These are phyloP conservation scores for Monsonia emarginata DNA, from an alignment of 441 rosid genomes.

Conservation along the genomic window DNA sequence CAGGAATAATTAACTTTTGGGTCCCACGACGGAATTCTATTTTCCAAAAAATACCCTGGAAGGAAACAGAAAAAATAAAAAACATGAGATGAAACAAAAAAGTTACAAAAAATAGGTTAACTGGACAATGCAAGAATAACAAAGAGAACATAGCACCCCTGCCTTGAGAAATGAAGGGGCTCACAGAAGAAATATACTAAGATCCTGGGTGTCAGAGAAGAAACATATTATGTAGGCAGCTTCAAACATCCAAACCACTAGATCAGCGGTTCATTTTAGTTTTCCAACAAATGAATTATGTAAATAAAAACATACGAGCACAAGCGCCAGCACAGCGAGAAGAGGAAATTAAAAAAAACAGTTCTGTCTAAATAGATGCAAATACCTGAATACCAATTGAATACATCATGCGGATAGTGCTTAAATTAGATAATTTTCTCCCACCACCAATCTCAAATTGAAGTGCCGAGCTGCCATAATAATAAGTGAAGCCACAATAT, in stretches of 20 bases:
- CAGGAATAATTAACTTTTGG: constrained; percentile 81
- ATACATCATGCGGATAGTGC: constrained; percentile 69
- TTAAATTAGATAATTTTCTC: constrained; percentile 78
- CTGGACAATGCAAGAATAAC: neutral
- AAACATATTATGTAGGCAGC: neutral
- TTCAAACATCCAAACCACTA: neutral
- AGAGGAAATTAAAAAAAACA: neutral
- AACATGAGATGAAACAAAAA: constrained; percentile 1
- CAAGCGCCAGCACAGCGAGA: neutral
- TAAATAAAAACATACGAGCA: neutral
- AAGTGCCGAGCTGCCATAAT: constrained; percentile 54
- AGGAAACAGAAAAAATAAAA: constrained; percentile 16
- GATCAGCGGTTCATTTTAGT: neutral
- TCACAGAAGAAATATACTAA: too few relatives aligned
- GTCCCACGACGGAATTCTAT: constrained; percentile 76
- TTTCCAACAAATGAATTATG: neutral
- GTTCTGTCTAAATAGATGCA: neutral
- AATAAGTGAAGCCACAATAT: constrained; percentile 14
- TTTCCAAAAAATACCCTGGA: constrained; percentile 83
- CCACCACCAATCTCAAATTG: constrained; percentile 94
- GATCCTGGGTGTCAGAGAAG: neutral
- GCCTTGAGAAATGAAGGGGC: neutral
- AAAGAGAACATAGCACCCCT: neutral
- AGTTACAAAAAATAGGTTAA: neutral
- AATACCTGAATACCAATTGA: constrained; percentile 78